Conservation (phyloP, 768 basidiomycete species). For the Cyclocybe aegerita region DNA sequence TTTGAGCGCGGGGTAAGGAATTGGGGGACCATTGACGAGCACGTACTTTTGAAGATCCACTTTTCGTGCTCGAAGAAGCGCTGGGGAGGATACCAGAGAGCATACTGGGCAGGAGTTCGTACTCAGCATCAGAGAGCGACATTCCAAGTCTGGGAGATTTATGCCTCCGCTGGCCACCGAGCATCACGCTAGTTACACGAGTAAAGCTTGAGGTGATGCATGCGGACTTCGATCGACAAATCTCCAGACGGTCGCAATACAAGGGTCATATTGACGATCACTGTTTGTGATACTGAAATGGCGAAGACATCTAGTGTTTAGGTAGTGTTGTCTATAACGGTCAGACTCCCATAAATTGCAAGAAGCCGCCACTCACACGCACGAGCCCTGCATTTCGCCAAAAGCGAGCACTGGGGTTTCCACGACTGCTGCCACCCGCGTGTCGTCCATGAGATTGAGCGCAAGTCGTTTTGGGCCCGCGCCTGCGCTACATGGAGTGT, state of each 20-base stretch:
- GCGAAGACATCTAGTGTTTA: slow-evolving; percentile 1
- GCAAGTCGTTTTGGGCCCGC: slow-evolving; percentile 7
- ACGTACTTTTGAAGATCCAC: slow-evolving; percentile 24
- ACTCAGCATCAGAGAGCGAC: slow-evolving; percentile 24
- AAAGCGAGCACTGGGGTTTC: slow-evolving; percentile 4
- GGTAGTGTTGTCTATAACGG: slow-evolving; percentile 2
- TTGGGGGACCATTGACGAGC: neutral
- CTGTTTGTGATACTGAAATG: slow-evolving; percentile 1
- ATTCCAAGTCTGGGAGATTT: slow-evolving; percentile 19
- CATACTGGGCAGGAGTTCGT: slow-evolving; percentile 20
- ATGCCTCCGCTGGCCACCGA: slow-evolving; percentile 17
- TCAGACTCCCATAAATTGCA: neutral
- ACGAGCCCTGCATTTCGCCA: slow-evolving; percentile 6
- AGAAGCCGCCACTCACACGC: slow-evolving; percentile 13
- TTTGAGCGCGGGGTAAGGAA: slow-evolving; percentile 4
- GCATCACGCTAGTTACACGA: slow-evolving; percentile 30
- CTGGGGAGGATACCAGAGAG: slow-evolving; percentile 29
- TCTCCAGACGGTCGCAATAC: slow-evolving; percentile 10
- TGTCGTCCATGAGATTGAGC: slow-evolving; percentile 15
- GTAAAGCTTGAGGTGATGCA: slow-evolving; percentile 40
- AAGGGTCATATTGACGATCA: slow-evolving; percentile 1
- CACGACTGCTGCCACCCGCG: slow-evolving; percentile 12
- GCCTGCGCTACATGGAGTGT: slow-evolving; percentile 9
- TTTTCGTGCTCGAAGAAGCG: slow-evolving; percentile 24
- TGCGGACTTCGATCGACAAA: slow-evolving; percentile 29